Evolutionary conservation across 1,284 basidiomycete species (phyloP), one percentile per base, ranked within the genome.

Genomic region (Ustilago nuda): DNA sequence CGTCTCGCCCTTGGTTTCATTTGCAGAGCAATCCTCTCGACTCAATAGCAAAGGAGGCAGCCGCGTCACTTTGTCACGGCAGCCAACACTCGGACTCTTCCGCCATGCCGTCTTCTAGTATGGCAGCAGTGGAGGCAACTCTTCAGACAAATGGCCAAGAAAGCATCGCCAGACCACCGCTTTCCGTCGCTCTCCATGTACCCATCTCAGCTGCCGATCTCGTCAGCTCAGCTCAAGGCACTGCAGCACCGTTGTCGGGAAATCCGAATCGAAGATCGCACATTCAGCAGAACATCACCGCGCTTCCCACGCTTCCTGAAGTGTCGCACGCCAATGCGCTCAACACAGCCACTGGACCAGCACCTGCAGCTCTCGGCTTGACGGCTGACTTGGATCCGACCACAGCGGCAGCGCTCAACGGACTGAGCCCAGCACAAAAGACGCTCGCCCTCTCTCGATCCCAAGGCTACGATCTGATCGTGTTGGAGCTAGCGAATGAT

Each of bases 401-500:
- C 45, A 72, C 75, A 39, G 66, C 59, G 43, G 76, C 71, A 2
- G 81, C 79, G 4, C 76, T 82, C 51, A 58, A 64, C 30, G 73
- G 62, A n/a, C 76, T 82, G 30, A 75, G 78, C n/a, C 68, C 80
- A 8, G 72, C 70, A 12, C 65, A 76, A 32, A 64, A 70, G 61
- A 68, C 66, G 11, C 67, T 76, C 13, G 30, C 56, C 0, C 67
- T 78, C n/a, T 78, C 82, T 19, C 55, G 76, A 8, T 76, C 70
- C 8, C 86, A 84, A 23, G 89, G 89, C 55, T 90, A 89, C 77
- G 88, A 89, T 68, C 76, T 85, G 30, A 88, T 95, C 56, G 92
- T 91, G 76, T 82, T 96, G n/a, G 94, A 94, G 17, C 88, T 98
- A 32, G 93, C 95, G 23, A 98, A 93, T 73, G 89, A 89, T 30